phyloP scores from a whole-genome alignment of 2,329 filamentous ascomycete genomes.

The Stagonosporopsis rhizophila region DNA sequence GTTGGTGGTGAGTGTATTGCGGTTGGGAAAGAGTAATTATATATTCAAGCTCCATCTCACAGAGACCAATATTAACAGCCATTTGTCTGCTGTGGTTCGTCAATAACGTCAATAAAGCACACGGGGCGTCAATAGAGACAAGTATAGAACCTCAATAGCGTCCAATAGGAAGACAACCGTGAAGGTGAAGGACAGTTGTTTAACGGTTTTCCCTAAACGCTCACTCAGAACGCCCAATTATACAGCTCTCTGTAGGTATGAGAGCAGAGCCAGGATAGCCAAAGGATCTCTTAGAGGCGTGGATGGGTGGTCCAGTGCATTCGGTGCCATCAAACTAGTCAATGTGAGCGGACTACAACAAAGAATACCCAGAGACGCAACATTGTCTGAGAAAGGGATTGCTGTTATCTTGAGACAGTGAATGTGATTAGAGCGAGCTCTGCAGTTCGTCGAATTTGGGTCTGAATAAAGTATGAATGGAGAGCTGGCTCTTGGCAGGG shows the following conservation, averaged over 20 bases:
- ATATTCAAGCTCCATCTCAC: constrained; percentile 2
- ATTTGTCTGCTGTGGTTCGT: constrained; percentile 5
- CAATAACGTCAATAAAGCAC: constrained; percentile 32
- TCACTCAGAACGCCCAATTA: constrained; percentile 7
- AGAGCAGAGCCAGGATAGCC: constrained; percentile 12
- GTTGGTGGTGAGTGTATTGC: constrained; percentile 20
- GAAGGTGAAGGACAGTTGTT: constrained; percentile 22
- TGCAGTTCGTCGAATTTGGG: constrained; percentile 30
- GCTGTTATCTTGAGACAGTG: constrained; percentile 18
- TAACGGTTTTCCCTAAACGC: constrained; percentile 21
- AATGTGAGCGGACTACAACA: constrained; percentile 17
- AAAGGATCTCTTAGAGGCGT: not conserved
- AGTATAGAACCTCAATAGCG: constrained; percentile 6
- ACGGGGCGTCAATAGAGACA: constrained; percentile 19
- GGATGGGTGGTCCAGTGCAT: constrained; percentile 9
- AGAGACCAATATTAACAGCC: constrained; percentile 10
- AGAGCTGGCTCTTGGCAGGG: constrained; percentile 27
- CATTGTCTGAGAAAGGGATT: constrained; percentile 22
- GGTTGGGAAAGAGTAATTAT: not conserved
- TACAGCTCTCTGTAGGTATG: not conserved
- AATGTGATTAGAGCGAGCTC: constrained; percentile 20
- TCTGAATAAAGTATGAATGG: constrained; percentile 42
- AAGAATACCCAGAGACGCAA: constrained; percentile 14
- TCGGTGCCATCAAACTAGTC: constrained; percentile 9
- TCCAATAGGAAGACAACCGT: constrained; percentile 18